Base-by-base conservation (phyloP, 108 stramenopile species). In the Conticribra guillardii region DNA sequence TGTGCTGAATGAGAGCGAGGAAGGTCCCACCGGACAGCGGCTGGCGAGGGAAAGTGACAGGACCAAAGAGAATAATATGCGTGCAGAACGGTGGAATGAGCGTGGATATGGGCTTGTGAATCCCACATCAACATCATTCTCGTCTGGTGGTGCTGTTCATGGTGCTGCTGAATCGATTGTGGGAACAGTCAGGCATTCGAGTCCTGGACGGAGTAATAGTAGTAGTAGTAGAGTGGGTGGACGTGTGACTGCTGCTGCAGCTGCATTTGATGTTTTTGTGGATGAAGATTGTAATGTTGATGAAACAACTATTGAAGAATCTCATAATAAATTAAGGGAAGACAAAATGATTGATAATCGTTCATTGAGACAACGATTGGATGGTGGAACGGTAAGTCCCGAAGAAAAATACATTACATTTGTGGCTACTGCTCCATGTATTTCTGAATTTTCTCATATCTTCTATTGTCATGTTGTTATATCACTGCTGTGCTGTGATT, bases 81-180 rank as follows among this genome's bases (percentile, higher is more conserved):
- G 71, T 22, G 79, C 88, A 48, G 88, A 91, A 63, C 68, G 68
- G 46, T 94, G 93, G 93, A 91, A 94, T 64, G 84, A 89, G 61
- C 81, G 89, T 9, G 93, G 90, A 37, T 76, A 76, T 64, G 90
- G 90, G 32, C 60, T 89, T 2, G 64, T 69, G n/a, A 46, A 69
- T 37, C 54, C 70, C 5, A 1, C 56, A 7, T 41, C 75, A 29
- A n/a, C n/a, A n/a, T n/a, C n/a, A n/a, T n/a, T n/a, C n/a, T 19
- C 26, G 7, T 45, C 62, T 41, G 33, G 44, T 44, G 30, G 60
- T 2, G 33, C 68, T 34, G 30, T 54, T 3, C 2, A 16, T 47
- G n/a, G n/a, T 27, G 55, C 19, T 30, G 3, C 68, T 41, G 49
- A 63, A 47, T 67, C 67, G 8, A 56, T 80, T 45, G 70, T 71